Conservation (phyloP, 2,329 filamentous ascomycete genomes). For the Alternaria sp. region DNA sequence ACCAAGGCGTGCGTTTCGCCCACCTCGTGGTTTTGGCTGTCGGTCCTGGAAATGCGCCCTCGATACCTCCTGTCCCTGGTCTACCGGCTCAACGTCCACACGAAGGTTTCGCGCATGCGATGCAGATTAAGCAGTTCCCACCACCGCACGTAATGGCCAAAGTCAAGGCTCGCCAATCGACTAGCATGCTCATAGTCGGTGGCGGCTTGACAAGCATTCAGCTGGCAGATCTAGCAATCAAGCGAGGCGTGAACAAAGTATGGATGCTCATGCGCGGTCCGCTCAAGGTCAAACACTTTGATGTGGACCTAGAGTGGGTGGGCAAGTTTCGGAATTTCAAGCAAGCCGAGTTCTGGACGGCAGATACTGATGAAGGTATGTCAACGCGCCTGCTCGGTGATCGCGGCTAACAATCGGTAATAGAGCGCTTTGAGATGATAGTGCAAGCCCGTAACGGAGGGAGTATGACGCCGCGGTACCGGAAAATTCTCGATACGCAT, state of each 20-base stretch:
- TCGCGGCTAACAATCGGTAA: neutral
- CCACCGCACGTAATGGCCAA: slow-evolving; percentile 59
- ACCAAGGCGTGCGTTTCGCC: slow-evolving; percentile 62
- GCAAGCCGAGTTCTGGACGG: slow-evolving; percentile 78
- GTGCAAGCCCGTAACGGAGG: slow-evolving; percentile 72
- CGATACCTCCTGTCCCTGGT: slow-evolving; percentile 56
- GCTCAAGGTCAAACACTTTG: slow-evolving; percentile 75
- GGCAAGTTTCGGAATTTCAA: slow-evolving; percentile 81
- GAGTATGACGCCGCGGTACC: slow-evolving; percentile 74
- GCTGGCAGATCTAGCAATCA: slow-evolving; percentile 70
- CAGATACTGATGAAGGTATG: slow-evolving; percentile 68
- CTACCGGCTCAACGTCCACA: slow-evolving; percentile 42
- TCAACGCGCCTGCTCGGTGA: neutral
- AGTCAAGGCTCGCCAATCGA: slow-evolving; percentile 55
- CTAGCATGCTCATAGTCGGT: slow-evolving; percentile 73
- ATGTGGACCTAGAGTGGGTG: slow-evolving; percentile 79
- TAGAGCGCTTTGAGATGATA: slow-evolving; percentile 70
- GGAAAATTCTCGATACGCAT: slow-evolving; percentile 70
- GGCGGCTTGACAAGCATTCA: slow-evolving; percentile 80
- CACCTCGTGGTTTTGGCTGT: slow-evolving; percentile 72
- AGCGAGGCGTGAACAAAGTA: slow-evolving; percentile 69
- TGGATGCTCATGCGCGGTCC: slow-evolving; percentile 71
- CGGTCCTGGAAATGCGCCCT: slow-evolving; percentile 66
- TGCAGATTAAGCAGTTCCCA: slow-evolving; percentile 67
- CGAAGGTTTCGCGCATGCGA: slow-evolving; percentile 67